These are phyloP conservation scores for Euptelea pleiosperma DNA, from an alignment of 164 flowering plant species.

Conservation along the genomic window DNA sequence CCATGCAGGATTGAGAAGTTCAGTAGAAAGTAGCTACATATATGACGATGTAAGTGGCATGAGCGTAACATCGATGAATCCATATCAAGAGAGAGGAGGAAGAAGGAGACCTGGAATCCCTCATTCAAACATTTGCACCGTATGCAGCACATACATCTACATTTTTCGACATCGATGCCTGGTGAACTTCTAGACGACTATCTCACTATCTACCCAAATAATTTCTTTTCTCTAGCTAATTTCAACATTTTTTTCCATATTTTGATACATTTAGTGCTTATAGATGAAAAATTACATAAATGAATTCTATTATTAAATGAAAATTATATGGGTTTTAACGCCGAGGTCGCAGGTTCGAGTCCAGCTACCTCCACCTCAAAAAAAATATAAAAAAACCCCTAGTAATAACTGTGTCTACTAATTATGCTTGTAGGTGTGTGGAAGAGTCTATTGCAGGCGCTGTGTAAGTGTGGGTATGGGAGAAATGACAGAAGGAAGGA, in stretches of 20 bases:
- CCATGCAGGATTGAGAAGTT: constrained; percentile 23
- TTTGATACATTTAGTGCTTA: not conserved
- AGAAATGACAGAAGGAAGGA: constrained; percentile 79
- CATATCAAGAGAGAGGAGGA: constrained; percentile 18
- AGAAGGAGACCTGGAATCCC: constrained; percentile 64
- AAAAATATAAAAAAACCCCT: too few species aligned
- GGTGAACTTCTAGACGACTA: constrained; percentile 30
- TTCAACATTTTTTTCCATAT: not conserved
- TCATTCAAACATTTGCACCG: constrained; percentile 69
- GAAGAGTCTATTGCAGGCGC: constrained; percentile 68
- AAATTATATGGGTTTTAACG: too few species aligned
- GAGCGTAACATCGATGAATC: constrained; percentile 21
- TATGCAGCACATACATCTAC: constrained; percentile 50
- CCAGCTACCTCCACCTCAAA: too few species aligned
- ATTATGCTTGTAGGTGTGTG: constrained; percentile 53
- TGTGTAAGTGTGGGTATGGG: constrained; percentile 68
- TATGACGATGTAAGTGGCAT: constrained; percentile 30
- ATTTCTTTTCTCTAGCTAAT: not conserved
- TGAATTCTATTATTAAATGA: too few species aligned
- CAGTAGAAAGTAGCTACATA: constrained; percentile 21
- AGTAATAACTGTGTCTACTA: too few species aligned
- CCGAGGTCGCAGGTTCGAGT: too few species aligned
- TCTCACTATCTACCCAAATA: too few species aligned
- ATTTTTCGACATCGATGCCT: constrained; percentile 64
- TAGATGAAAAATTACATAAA: too few species aligned